Base-by-base conservation (phyloP, 495 filamentous ascomycete species). In the Staphylotrichum longicolle region DNA sequence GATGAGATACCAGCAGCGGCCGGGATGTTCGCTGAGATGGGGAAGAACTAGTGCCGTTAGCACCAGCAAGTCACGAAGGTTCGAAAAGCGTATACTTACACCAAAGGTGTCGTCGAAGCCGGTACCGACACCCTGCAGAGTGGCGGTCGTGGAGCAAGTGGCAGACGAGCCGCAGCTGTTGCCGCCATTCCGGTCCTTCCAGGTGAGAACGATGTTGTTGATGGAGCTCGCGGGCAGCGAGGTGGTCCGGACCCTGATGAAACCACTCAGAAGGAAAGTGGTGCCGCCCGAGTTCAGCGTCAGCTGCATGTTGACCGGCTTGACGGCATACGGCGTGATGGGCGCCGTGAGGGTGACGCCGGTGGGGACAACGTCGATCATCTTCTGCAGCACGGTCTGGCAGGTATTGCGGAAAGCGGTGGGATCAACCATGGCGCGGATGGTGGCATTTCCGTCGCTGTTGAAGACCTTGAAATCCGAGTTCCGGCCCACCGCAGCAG, bases 171-270 rank as follows among this genome's bases (percentile, higher is more conserved):
- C 75, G 35, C 77, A 80, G 47, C 92, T 96, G 74, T 93, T 96
- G 3, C 91, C 93, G 67, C 95, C 96, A 72, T 92, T 93, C 66
- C 89, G 88, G 71, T 97, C 95, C 77, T 95, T 96, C 82, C 96
- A 97, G 40, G 94, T 78, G 2, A 86, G 81, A 4, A 87, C 84
- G 63, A 98, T 45, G 48, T 73, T 72, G 40, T 63, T 56, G 58
- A 79, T 70, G 35, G 66, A 64, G 42, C 63, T 66, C 7, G 50
- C 61, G 8, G 71, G 74, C 34, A 74, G 56, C 7, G 70, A 58
- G 7, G 76, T 81, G 7, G 73, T 78, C 53, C 75, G 72, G 34
- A 81, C 73, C 14, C 78, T 68, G 63, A 81, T 78, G 42, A 68
- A 65, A 27, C 78, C 78, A 20, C 71, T 72, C 33, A 79, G 52